phyloP scores from a whole-genome alignment of 2,329 filamentous ascomycete genomes.

The Hyphodiscus sp. region DNA sequence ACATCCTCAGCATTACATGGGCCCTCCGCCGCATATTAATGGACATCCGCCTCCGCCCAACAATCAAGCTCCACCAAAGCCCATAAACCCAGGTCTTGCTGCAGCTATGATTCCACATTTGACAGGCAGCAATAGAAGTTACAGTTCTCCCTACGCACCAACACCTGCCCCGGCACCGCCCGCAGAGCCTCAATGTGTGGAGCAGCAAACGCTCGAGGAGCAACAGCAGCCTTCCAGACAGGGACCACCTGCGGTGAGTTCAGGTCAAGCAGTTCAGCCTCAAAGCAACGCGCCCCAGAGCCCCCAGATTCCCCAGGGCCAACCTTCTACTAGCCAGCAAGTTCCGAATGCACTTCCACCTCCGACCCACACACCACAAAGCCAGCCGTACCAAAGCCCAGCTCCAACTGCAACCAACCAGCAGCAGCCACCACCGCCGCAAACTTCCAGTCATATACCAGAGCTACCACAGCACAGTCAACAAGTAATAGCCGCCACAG shows the following conservation, averaged over 20 bases:
- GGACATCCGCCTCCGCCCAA: constrained; percentile 7
- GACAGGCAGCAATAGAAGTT: constrained; percentile 14
- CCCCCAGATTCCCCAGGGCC: neutral
- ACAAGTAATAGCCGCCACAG: constrained; percentile 15
- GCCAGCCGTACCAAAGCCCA: neutral
- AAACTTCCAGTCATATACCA: constrained; percentile 2
- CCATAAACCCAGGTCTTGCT: constrained; percentile 8
- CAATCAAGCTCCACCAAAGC: constrained; percentile 7
- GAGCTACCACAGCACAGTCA: constrained; percentile 3
- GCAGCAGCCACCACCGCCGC: constrained; percentile 4
- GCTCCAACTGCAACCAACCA: constrained; percentile 7
- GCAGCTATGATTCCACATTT: constrained; percentile 21
- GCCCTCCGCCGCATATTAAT: constrained; percentile 11
- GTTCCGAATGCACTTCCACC: no score
- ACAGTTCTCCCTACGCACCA: constrained; percentile 31
- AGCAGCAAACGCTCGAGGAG: constrained; percentile 1
- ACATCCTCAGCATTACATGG: constrained; percentile 20
- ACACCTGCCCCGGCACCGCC: constrained; percentile 16
- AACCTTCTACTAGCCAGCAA: constrained; percentile 3
- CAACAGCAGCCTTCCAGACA: constrained; percentile 1
- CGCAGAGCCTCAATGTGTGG: constrained; percentile 1
- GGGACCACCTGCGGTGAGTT: neutral
- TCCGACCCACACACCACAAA: neutral
- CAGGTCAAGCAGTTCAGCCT: neutral
- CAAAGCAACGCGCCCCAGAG: neutral